A percentile compares a stretch with the other conserved stretches of the same genome.
Evolutionary conservation across 1,284 basidiomycete genomes (phyloP).

Genomic region (Vanrija sp.): DNA sequence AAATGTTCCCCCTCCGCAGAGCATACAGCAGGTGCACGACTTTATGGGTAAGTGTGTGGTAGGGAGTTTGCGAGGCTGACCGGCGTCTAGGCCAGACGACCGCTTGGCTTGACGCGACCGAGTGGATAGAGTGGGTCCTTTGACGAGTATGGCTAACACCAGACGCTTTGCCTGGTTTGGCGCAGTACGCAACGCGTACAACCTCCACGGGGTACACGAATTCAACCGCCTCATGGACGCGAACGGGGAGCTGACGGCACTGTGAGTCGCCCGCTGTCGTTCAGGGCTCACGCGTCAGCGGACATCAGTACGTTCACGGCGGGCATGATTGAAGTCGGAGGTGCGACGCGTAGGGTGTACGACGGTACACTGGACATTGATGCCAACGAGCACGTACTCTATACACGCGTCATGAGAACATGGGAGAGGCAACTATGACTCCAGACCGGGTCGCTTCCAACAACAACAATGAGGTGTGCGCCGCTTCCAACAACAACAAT

Average conservation of each 20-base stretch:
- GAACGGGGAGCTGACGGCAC: conserved; percentile 23
- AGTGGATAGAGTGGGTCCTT: conserved; percentile 25
- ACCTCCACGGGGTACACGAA: conserved; percentile 32
- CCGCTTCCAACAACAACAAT: too few relatives aligned
- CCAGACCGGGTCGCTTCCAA: too few relatives aligned
- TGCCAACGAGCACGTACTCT: too few relatives aligned
- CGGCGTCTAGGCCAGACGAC: conserved; percentile 19
- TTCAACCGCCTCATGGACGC: conserved; percentile 35
- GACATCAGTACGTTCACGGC: too few relatives aligned
- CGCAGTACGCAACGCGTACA: conserved; percentile 12
- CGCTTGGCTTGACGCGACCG: conserved; percentile 32
- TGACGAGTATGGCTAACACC: not conserved
- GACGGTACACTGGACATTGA: too few relatives aligned
- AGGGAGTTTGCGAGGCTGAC: not conserved
- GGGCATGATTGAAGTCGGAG: too few relatives aligned
- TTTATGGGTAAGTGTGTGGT: conserved; percentile 26
- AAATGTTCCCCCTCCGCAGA: conserved; percentile 29
- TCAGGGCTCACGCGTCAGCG: too few relatives aligned
- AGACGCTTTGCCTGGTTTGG: conserved; percentile 18
- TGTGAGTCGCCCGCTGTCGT: conserved; percentile 20
- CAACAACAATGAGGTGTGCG: too few relatives aligned
- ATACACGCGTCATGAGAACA: too few relatives aligned
- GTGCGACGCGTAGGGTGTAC: too few relatives aligned
- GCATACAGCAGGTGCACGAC: conserved; percentile 43
- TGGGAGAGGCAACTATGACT: too few relatives aligned